Evolutionary conservation across 345 rosid species (phyloP), one percentile per base, ranked within the genome.

Genomic region (Nasturtium officinale): DNA sequence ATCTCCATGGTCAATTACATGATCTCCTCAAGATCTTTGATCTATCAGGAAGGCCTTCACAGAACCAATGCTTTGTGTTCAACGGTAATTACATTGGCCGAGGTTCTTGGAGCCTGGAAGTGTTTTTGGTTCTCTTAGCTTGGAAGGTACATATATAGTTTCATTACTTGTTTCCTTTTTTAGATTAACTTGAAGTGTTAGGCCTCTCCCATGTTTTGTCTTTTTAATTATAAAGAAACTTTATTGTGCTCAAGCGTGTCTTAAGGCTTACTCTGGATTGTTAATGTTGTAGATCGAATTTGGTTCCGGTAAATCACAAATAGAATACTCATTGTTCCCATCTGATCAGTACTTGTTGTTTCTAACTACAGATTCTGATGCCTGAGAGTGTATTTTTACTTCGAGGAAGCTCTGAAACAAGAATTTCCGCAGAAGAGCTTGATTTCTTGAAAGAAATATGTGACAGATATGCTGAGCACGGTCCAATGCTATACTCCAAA

Each of bases 381-480:
- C 86, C 84, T 59, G 71, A 74, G 69, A 77, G 58, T 28, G 78
- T 83, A 46, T 16, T 29, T 64, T 65, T 83, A 60, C 86, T 81
- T 66, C 72, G 81, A 35, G 86, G 86, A 67, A 83, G 79, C 79
- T 79, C 81, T 12, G 86, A 83, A 65, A 73, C 83, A 57, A 83
- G 76, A 55, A 71, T 67, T 7, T 77, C 76, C 16, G 69, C 80
- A 13, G 76, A 79, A 32, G 71, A 65, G 67, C 58, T 74, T 58
- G 79, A 81, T 61, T 83, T 83, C 48, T 64, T 58, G 61, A 73
- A 82, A 46, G 84, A 83, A 37, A 57, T 74, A 59, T 73, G 82
- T 56, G 77, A 70, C 53, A 81, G 83, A 63, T 83, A 78, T 26
- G 76, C 61, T 48, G 77, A 79, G 50, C 48, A 77, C 2, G 81